Evolutionary conservation across 1,284 basidiomycete genomes (phyloP).

Genomic region (Coniferiporia sulphurascens): DNA sequence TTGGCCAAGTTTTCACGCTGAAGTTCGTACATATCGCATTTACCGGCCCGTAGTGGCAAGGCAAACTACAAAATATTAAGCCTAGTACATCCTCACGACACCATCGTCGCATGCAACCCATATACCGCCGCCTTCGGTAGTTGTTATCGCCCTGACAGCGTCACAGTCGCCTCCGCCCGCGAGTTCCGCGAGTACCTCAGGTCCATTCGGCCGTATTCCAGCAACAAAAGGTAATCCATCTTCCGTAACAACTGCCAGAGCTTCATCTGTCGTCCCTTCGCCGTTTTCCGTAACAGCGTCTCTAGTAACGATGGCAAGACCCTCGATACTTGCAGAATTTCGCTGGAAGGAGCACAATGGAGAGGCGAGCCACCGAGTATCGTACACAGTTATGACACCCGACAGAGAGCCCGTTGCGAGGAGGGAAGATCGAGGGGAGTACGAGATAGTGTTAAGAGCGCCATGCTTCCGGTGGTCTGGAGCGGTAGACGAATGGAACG

Average conservation of each 20-base stretch:
- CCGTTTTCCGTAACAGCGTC: neutral
- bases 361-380: constrained; percentile 38
- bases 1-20: too few relatives aligned
- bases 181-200: constrained; percentile 38
- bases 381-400: constrained; percentile 59
- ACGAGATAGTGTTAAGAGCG: constrained; percentile 50
- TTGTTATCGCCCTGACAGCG: constrained; percentile 36
- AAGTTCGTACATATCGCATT: too few relatives aligned
- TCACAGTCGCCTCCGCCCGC: constrained; percentile 48
- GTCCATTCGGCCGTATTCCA: constrained; percentile 33
- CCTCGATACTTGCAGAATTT: constrained; percentile 5
- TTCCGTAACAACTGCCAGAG: constrained; percentile 45
- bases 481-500: constrained; percentile 35
- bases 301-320: constrained; percentile 29
- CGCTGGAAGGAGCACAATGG: constrained; percentile 44
- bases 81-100: constrained; percentile 23
- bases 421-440: constrained; percentile 35
- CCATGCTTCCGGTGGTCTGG: constrained; percentile 24
- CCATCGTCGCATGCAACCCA: constrained; percentile 55
- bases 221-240: constrained; percentile 56
- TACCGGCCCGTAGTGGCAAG: too few relatives aligned
- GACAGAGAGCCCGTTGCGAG: constrained; percentile 59
- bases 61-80: neutral
- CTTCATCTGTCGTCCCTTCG: constrained; percentile 26
- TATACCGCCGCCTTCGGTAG: constrained; percentile 30